phyloP scores from a whole-genome alignment of 768 basidiomycete genomes.

The Tylopilus sp. region DNA sequence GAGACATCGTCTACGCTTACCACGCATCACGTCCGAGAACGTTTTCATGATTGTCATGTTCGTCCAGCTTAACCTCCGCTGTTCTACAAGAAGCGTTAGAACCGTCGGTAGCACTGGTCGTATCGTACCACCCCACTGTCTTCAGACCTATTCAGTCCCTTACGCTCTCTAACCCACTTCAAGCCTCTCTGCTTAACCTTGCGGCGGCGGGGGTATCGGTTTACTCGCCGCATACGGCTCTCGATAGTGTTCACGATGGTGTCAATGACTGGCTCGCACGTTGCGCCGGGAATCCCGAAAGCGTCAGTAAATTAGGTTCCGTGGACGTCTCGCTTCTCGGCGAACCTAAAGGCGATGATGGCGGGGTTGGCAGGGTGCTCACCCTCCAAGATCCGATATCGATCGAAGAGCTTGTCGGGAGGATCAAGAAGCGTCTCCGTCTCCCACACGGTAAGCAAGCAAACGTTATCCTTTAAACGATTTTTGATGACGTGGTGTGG shows the following conservation, averaged over 20 bases:
- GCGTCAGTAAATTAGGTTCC: constrained; percentile 27
- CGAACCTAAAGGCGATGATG: constrained; percentile 43
- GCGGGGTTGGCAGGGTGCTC: constrained; percentile 69
- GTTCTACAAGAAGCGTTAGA: constrained; percentile 68
- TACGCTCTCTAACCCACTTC: constrained; percentile 75
- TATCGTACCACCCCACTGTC: constrained; percentile 85
- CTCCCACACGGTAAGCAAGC: constrained; percentile 51
- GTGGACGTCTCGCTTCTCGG: constrained; percentile 33
- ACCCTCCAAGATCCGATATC: constrained; percentile 52
- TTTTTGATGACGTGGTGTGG: constrained; percentile 12
- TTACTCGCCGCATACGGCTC: constrained; percentile 83
- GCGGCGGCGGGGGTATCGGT: constrained; percentile 81
- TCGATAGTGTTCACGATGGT: constrained; percentile 81
- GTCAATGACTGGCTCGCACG: constrained; percentile 87
- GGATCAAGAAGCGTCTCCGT: constrained; percentile 67
- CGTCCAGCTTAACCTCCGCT: constrained; percentile 62
- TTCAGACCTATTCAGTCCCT: constrained; percentile 73
- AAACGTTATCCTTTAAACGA: constrained; percentile 9
- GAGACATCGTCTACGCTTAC: constrained; percentile 16
- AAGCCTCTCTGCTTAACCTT: constrained; percentile 75
- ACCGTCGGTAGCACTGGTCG: constrained; percentile 58
- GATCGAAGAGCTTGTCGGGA: constrained; percentile 57
- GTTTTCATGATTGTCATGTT: constrained; percentile 20
- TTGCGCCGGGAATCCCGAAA: constrained; percentile 40
- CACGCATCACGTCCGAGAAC: background rate